Conservation (phyloP, 2,329 filamentous ascomycete genomes). For the Elsinoe perseae region DNA sequence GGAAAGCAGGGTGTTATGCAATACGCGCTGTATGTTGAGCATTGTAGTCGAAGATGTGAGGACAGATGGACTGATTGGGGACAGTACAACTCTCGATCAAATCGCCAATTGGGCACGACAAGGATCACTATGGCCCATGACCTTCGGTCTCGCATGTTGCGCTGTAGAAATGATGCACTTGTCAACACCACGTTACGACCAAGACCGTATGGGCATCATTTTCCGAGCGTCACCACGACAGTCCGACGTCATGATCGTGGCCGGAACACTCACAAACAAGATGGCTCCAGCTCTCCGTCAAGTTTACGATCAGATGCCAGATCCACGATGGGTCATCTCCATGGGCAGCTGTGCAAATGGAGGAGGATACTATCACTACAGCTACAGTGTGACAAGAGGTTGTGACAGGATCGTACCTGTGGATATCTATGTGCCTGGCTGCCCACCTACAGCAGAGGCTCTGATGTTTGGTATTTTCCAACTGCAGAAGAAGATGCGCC, state of each 20-base stretch:
- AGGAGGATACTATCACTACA: conserved; percentile 78
- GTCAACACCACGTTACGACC: conserved; percentile 80
- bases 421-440: conserved; percentile 72
- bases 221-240: conserved; percentile 83
- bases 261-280: conserved; percentile 89
- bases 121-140: conserved; percentile 80
- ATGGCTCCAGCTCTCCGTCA: conserved; percentile 84
- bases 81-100: conserved; percentile 67
- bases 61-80: conserved; percentile 20
- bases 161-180: conserved; percentile 90
- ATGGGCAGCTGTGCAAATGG: conserved; percentile 83
- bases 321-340: conserved; percentile 73
- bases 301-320: conserved; percentile 90
- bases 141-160: conserved; percentile 82
- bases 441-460: conserved; percentile 48
- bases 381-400: conserved; percentile 66
- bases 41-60: background rate
- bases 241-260: conserved; percentile 89
- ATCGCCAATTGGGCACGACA: conserved; percentile 79
- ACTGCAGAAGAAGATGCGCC: conserved; percentile 67
- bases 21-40: conserved; percentile 68
- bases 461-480: conserved; percentile 60
- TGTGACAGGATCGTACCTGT: conserved; percentile 72
- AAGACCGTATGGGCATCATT: conserved; percentile 81
- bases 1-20: conserved; percentile 71